These are phyloP conservation scores for Cercophora samala DNA, from an alignment of 495 filamentous ascomycete genomes.

Conservation along the genomic window DNA sequence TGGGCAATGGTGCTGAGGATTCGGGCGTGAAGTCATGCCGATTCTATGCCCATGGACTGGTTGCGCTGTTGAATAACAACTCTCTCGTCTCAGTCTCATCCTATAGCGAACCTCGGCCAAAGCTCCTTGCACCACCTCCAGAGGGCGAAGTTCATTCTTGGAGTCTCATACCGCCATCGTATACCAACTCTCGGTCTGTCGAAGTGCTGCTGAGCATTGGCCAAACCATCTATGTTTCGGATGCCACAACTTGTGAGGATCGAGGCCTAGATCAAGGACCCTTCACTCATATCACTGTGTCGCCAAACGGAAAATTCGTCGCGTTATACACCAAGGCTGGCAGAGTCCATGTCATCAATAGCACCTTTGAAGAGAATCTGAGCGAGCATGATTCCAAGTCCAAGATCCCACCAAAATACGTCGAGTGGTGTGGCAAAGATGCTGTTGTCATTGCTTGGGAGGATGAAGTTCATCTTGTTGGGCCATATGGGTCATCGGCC, in stretches of 20 bases:
- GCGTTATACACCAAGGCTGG: slow-evolving; percentile 82
- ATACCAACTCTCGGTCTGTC: slow-evolving; percentile 90
- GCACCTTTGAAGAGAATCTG: slow-evolving; percentile 86
- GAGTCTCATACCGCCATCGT: slow-evolving; percentile 82
- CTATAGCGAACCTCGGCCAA: slow-evolving; percentile 88
- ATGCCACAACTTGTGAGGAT: slow-evolving; percentile 86
- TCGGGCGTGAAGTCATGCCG: slow-evolving; percentile 76
- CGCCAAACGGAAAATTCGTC: slow-evolving; percentile 83
- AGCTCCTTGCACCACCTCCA: slow-evolving; percentile 71
- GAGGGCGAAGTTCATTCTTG: slow-evolving; percentile 80
- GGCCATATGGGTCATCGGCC: slow-evolving; percentile 72
- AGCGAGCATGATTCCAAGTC: slow-evolving; percentile 89
- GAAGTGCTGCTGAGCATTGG: slow-evolving; percentile 87
- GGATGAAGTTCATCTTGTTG: slow-evolving; percentile 95
- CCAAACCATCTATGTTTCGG: slow-evolving; percentile 79
- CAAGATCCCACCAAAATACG: slow-evolving; percentile 77
- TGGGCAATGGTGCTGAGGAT: slow-evolving; percentile 86
- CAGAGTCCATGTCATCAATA: slow-evolving; percentile 88
- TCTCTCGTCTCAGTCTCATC: slow-evolving; percentile 78
- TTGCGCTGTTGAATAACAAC: slow-evolving; percentile 89
- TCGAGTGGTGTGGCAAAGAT: slow-evolving; percentile 96
- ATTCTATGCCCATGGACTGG: slow-evolving; percentile 89
- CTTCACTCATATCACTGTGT: slow-evolving; percentile 84
- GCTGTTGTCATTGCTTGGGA: slow-evolving; percentile 94
- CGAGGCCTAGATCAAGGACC: slow-evolving; percentile 85